Conservation (phyloP, 2,329 filamentous ascomycete species). For the Intubia oerlemansii region DNA sequence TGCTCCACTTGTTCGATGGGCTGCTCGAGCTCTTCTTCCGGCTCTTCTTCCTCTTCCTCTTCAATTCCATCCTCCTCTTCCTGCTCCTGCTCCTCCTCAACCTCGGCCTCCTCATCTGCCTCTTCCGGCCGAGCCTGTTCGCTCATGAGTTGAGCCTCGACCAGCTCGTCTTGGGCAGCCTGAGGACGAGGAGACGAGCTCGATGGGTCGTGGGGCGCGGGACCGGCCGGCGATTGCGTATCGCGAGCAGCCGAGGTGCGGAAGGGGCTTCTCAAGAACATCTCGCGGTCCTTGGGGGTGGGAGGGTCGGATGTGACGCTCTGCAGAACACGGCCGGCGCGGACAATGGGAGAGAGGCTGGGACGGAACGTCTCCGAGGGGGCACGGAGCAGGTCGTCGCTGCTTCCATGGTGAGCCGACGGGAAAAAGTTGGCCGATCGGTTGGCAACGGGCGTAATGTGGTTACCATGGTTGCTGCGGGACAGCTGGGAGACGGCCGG, state of each 20-base stretch:
- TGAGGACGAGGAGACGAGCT: no score
- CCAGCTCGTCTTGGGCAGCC: no score
- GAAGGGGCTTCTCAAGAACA: constrained; percentile 33
- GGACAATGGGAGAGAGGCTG: constrained; percentile 33
- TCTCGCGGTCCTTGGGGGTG: constrained; percentile 30
- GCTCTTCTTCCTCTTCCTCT: not conserved
- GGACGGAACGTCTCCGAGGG: constrained; percentile 17
- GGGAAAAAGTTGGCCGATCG: no score
- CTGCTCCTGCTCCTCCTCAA: not conserved
- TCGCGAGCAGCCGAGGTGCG: no score
- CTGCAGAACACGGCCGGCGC: constrained; percentile 32
- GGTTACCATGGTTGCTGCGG: no score
- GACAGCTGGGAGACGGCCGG: no score
- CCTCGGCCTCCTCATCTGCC: not conserved
- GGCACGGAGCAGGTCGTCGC: constrained; percentile 8
- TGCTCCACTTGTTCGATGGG: not conserved
- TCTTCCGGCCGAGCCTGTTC: not conserved
- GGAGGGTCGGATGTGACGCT: constrained; percentile 36
- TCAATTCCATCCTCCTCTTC: not conserved
- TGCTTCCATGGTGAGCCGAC: no score
- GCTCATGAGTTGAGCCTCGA: not conserved
- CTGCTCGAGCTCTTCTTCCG: not conserved
- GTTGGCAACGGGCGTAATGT: no score
- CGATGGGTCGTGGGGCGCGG: no score
- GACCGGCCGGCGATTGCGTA: no score